Percentiles rank a stretch among this genome's conserved stretches.
Evolutionary conservation across 352 stramenopile species (phyloP).

Genomic region (Globisporangium spiculum): DNA sequence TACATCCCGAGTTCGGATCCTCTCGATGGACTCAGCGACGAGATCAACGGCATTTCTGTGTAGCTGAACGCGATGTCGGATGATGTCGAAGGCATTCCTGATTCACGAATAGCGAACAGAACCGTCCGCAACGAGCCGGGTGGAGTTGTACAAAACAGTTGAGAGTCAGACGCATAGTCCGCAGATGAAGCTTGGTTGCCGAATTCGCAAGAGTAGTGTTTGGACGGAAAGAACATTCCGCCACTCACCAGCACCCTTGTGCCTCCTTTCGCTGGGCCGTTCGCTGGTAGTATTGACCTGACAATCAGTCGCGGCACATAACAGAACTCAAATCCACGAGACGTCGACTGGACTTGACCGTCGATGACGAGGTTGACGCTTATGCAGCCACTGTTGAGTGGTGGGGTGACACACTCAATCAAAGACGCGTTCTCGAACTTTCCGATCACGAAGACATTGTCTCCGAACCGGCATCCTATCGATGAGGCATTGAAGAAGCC

Average conservation of each 20-base stretch:
- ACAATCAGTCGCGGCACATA: constrained; percentile 12
- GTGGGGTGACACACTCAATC: constrained; percentile 21
- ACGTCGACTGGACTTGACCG: background rate
- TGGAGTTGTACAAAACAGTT: constrained; percentile 36
- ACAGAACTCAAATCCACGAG: constrained; percentile 9
- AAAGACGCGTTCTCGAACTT: constrained; percentile 5
- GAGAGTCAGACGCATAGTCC: constrained; percentile 23
- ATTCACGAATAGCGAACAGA: constrained; percentile 23
- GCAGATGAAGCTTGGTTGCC: constrained; percentile 18
- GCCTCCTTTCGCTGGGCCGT: constrained; percentile 30
- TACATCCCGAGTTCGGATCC: constrained; percentile 34
- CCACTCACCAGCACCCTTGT: constrained; percentile 38
- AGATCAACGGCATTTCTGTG: constrained; percentile 15
- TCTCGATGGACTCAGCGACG: constrained; percentile 18
- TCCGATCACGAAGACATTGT: background rate
- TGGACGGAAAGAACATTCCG: constrained; percentile 21
- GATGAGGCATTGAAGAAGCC: constrained; percentile 21
- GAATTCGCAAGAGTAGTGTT: constrained; percentile 29
- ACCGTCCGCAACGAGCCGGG: constrained; percentile 20
- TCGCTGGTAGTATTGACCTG: constrained; percentile 29
- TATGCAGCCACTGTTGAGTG: constrained; percentile 10
- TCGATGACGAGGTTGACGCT: constrained; percentile 7
- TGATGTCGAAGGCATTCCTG: constrained; percentile 2
- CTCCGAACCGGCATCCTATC: constrained; percentile 7
- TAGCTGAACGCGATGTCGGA: constrained; percentile 23